Percentiles rank a stretch among this genome's conserved stretches.
Evolutionary conservation across 2,329 filamentous ascomycete genomes (phyloP).

Genomic region (Pseudogymnoascus sp.): DNA sequence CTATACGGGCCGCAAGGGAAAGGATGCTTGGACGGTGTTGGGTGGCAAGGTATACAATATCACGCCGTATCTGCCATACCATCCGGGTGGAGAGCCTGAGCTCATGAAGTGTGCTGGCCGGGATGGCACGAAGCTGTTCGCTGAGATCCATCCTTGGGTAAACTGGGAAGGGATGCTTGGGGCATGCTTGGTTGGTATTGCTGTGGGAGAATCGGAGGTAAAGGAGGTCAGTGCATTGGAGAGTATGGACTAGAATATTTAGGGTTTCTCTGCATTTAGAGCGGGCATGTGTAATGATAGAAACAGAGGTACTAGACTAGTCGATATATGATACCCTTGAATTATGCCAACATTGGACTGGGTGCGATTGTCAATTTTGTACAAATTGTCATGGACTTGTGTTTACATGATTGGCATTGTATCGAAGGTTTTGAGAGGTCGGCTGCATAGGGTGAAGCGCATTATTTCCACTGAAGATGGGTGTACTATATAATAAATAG

Average conservation of each 20-base stretch:
- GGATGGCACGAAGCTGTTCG: conserved; percentile 56
- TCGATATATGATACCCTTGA: conserved; percentile 8
- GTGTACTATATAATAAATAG: background rate
- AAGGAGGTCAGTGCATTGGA: conserved; percentile 39
- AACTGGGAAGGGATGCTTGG: conserved; percentile 63
- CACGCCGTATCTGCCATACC: conserved; percentile 78
- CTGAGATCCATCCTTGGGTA: conserved; percentile 62
- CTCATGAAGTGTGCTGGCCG: conserved; percentile 53
- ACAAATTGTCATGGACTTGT: background rate
- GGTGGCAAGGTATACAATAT: conserved; percentile 93
- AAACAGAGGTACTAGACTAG: background rate
- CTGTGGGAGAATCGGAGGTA: conserved; percentile 39
- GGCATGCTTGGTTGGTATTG: conserved; percentile 53
- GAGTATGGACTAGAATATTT: conserved; percentile 45
- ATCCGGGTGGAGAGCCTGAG: conserved; percentile 78
- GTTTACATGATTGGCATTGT: background rate
- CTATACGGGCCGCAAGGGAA: conserved; percentile 74
- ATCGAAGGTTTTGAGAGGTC: background rate
- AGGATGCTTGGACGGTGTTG: conserved; percentile 83
- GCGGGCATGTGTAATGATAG: conserved; percentile 5
- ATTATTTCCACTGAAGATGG: background rate
- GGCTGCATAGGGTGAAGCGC: background rate
- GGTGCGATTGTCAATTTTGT: background rate
- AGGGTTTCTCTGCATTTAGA: background rate
- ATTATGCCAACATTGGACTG: background rate